Percentiles rank a stretch among this genome's conserved stretches.
phyloP scores from a whole-genome alignment of 192 early-diverging fungal species.

The Backusella tuberculispora region DNA sequence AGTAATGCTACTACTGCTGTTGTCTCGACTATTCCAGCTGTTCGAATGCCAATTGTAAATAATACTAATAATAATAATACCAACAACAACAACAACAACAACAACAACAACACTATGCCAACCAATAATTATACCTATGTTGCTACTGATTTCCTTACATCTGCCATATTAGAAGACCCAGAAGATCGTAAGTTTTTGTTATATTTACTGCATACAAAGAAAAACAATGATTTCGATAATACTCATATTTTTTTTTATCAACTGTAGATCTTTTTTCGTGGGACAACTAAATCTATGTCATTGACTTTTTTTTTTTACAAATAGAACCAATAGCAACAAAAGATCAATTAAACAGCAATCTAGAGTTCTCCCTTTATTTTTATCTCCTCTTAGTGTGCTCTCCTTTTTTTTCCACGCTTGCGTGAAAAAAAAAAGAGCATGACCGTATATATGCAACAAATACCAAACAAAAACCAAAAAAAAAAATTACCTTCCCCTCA shows the following conservation, averaged over 20 bases:
- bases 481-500: background rate
- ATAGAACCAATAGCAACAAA: slow-evolving; percentile 3
- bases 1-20: background rate
- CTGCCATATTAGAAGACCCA: slow-evolving; percentile 1
- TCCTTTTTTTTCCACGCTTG: background rate
- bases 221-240: background rate
- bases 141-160: background rate
- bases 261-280: background rate
- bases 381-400: background rate
- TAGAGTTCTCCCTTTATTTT: background rate
- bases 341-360: background rate
- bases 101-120: background rate
- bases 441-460: background rate
- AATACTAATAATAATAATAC: background rate
- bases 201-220: background rate
- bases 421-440: background rate
- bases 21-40: background rate
- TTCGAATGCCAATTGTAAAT: slow-evolving; percentile 6
- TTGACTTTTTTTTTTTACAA: background rate
- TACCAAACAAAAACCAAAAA: background rate
- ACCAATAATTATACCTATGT: background rate
- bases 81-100: background rate
- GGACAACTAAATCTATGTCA: slow-evolving; percentile 2
- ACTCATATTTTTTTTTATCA: background rate
- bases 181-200: background rate